Conservation (phyloP, 2,329 filamentous ascomycete species). For the Coleophoma eucalyptorum region DNA sequence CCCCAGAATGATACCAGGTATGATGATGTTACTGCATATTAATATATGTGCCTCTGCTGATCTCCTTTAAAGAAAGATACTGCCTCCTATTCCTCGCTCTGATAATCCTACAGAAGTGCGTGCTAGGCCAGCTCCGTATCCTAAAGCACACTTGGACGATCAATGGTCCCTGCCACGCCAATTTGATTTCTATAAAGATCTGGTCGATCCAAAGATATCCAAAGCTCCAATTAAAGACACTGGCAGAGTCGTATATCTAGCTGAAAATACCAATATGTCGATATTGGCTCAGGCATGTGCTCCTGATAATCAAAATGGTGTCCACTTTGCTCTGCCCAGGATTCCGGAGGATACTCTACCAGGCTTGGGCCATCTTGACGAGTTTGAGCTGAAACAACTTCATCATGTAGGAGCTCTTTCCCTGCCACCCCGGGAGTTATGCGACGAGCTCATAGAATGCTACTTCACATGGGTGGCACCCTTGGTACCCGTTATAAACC, state of each 20-base stretch:
- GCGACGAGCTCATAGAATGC: slow-evolving; percentile 88
- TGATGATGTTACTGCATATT: slow-evolving; percentile 14
- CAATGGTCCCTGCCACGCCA: too few relatives aligned
- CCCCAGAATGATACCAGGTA: not conserved
- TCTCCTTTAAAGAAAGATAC: not conserved
- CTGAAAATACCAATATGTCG: not conserved
- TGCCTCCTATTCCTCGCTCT: too few relatives aligned
- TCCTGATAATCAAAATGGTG: not conserved
- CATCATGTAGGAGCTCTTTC: slow-evolving; percentile 89
- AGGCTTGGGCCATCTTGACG: not conserved
- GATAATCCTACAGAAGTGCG: too few relatives aligned
- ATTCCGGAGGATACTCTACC: not conserved
- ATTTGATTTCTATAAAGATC: slow-evolving; percentile 53
- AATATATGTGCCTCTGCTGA: not conserved
- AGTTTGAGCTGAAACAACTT: slow-evolving; percentile 78
- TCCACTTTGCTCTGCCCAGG: not conserved
- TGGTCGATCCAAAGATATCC: slow-evolving; percentile 70
- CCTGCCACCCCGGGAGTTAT: slow-evolving; percentile 79
- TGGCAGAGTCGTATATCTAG: slow-evolving; percentile 62
- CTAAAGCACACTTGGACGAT: too few relatives aligned
- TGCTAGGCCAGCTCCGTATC: too few relatives aligned
- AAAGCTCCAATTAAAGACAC: slow-evolving; percentile 68
- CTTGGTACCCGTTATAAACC: slow-evolving; percentile 89
- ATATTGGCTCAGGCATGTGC: not conserved
- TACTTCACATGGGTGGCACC: slow-evolving; percentile 97